These are phyloP conservation scores for Botryosphaeria dothidea DNA, from an alignment of 2,329 filamentous ascomycete species.

Conservation along the genomic window DNA sequence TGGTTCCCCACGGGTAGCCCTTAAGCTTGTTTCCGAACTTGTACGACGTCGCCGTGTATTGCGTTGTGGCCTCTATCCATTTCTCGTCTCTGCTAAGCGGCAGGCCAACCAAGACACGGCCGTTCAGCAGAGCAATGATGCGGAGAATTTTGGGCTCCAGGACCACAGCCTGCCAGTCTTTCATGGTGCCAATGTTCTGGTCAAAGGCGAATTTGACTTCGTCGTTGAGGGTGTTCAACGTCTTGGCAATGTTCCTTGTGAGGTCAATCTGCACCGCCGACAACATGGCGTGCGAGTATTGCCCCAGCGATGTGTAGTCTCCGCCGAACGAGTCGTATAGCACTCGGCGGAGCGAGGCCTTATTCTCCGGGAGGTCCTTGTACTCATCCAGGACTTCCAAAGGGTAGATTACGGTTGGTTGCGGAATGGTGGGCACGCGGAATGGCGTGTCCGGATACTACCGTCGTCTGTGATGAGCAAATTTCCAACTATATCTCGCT, in stretches of 20 bases:
- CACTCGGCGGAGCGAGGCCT: background rate
- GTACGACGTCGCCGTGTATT: slow-evolving; percentile 40
- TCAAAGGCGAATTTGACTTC: background rate
- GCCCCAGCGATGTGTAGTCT: background rate
- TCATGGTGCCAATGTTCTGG: background rate
- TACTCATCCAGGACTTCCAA: background rate
- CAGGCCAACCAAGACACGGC: slow-evolving; percentile 35
- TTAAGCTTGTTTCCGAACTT: slow-evolving; percentile 35
- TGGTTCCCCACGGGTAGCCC: slow-evolving; percentile 29
- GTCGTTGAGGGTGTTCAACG: background rate
- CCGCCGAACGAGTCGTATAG: background rate
- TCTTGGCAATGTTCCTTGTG: background rate
- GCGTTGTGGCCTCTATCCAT: slow-evolving; percentile 39
- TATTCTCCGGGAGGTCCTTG: background rate
- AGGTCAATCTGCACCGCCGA: background rate
- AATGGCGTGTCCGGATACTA: background rate
- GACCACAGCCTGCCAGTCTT: background rate
- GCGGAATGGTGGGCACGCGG: background rate
- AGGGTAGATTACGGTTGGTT: background rate
- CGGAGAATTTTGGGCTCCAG: background rate
- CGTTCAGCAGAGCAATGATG: background rate
- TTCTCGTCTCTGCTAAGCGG: slow-evolving; percentile 38
- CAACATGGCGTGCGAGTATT: background rate
- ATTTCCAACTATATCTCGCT: too few relatives aligned
- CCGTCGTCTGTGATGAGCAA: background rate